A percentile compares a stretch with the other conserved stretches of the same genome.
These are phyloP conservation scores for Brasilioporus rufonigricans DNA, from an alignment of 768 basidiomycete species.

Conservation along the genomic window DNA sequence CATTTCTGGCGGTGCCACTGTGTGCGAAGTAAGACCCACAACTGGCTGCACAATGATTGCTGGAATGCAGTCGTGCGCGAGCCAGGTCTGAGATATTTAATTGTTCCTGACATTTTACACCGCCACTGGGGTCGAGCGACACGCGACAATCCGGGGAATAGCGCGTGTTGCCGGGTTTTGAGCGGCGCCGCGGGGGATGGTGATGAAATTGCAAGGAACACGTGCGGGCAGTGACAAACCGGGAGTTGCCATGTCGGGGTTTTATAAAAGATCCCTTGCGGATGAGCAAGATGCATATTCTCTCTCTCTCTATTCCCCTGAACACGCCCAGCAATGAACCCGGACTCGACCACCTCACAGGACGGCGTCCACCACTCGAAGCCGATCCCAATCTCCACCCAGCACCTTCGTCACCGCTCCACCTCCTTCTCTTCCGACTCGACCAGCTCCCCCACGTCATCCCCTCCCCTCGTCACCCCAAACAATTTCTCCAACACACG, in stretches of 20 bases:
- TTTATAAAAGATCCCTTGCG: conserved; percentile 15
- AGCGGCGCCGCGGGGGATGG: conserved; percentile 9
- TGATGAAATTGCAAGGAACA: conserved; percentile 15
- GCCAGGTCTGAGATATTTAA: background rate
- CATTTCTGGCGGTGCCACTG: background rate
- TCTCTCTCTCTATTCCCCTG: conserved; percentile 2
- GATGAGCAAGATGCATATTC: background rate
- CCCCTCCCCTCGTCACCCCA: conserved; percentile 53
- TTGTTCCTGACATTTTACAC: background rate
- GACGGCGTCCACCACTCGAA: conserved; percentile 50
- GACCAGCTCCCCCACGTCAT: conserved; percentile 52
- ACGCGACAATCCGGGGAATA: conserved; percentile 13
- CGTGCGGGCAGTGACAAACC: conserved; percentile 19
- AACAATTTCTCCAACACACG: conserved; percentile 40
- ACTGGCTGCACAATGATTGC: background rate
- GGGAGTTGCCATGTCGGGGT: conserved; percentile 29
- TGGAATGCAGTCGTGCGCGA: background rate
- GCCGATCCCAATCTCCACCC: conserved; percentile 59
- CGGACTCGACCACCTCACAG: conserved; percentile 8
- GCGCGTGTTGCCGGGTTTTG: background rate
- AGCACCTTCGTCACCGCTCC: conserved; percentile 53
- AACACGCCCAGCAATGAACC: conserved; percentile 15
- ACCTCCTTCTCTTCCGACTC: conserved; percentile 61
- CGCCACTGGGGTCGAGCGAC: background rate
- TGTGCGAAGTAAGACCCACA: background rate